Conservation (phyloP, 129 eudicot species). For the Chrysanthemum seticuspe region DNA sequence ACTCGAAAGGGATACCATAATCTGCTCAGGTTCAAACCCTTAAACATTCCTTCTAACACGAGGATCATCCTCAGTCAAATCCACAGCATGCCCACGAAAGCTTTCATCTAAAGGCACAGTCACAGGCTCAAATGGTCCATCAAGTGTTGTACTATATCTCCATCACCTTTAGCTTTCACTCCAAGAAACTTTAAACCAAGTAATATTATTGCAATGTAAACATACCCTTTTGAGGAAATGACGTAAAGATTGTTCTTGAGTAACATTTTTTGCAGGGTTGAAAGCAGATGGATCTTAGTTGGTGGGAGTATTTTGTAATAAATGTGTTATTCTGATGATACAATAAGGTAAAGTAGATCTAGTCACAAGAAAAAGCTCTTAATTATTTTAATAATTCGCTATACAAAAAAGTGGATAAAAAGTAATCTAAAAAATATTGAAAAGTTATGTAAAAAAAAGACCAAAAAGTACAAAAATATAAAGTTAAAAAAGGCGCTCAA, state of each 20-base stretch:
- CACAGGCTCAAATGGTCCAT: conserved; percentile 81
- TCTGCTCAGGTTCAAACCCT: conserved; percentile 85
- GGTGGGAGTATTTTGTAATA: no score
- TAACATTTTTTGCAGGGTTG: conserved; percentile 20
- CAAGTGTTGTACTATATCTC: conserved; percentile 68
- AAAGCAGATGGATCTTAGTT: no score
- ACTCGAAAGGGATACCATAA: conserved; percentile 73
- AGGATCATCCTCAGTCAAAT: conserved; percentile 74
- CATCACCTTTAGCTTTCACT: conserved; percentile 12
- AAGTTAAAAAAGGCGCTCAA: no score
- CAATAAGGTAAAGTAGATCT: no score
- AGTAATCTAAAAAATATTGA: no score
- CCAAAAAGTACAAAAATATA: no score
- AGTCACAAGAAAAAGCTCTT: no score
- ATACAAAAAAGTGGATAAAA: no score
- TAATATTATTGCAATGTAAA: conserved; percentile 11
- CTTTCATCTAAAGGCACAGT: conserved; percentile 68
- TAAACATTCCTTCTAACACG: conserved; percentile 55
- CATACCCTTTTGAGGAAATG: not conserved
- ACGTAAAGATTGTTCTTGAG: not conserved
- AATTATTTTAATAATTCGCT: no score
- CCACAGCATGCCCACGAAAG: conserved; percentile 81
- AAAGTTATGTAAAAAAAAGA: no score
- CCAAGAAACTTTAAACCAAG: conserved; percentile 22
- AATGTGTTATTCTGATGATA: no score